A percentile compares a stretch with the other conserved stretches of the same genome.
Evolutionary conservation across 306 rosid genomes (phyloP).

Genomic region (Arachis stenosperma): DNA sequence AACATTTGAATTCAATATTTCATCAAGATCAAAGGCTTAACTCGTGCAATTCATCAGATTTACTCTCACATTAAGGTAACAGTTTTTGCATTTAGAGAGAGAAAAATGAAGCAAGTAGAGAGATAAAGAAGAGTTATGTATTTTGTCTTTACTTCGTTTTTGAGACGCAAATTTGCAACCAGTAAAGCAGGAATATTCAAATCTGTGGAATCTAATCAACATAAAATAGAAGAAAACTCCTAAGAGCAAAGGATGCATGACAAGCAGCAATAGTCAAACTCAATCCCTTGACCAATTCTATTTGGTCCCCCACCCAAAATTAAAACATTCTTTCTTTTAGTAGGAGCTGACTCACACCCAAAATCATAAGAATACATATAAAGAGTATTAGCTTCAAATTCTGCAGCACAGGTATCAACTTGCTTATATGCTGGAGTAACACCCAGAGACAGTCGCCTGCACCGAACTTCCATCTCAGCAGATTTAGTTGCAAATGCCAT

Average conservation of each 20-base stretch:
- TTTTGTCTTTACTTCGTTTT: not conserved
- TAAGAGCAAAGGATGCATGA: conserved; percentile 90
- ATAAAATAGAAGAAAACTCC: conserved; percentile 36
- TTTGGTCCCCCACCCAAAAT: conserved; percentile 99
- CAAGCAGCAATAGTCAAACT: conserved; percentile 98
- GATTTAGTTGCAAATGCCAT: conserved; percentile 93
- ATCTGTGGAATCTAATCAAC: conserved; percentile 30
- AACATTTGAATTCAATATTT: too few relatives aligned
- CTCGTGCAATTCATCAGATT: not conserved
- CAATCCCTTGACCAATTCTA: conserved; percentile 99
- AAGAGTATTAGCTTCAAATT: conserved; percentile 98
- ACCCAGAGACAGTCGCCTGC: conserved; percentile 67
- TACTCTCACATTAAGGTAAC: not conserved
- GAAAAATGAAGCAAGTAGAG: not conserved
- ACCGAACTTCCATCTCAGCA: conserved; percentile 75
- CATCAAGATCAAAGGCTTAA: too few relatives aligned
- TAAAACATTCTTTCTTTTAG: conserved; percentile 76
- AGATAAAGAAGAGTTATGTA: not conserved
- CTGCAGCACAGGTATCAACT: conserved; percentile 99
- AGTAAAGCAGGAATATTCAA: conserved; percentile 24
- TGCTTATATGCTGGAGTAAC: conserved; percentile 84
- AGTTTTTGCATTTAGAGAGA: not conserved
- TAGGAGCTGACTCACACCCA: conserved; percentile 95
- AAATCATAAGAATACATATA: conserved; percentile 97
- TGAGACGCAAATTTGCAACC: conserved; percentile 6